Conservation (phyloP, 345 rosid genomes). For the Gossypium rotundifolium region DNA sequence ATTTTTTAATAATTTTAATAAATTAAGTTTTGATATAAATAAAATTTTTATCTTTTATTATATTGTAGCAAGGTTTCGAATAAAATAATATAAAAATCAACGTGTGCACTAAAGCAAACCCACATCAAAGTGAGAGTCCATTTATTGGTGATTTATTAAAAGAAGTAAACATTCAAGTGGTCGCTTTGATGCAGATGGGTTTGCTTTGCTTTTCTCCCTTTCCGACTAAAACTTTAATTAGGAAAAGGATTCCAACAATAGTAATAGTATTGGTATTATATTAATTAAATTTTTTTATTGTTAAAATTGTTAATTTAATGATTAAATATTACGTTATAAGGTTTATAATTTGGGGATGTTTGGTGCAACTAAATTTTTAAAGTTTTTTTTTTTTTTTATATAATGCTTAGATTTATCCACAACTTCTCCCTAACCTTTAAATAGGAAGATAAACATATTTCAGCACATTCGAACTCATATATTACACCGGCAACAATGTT, state of each 20-base stretch:
- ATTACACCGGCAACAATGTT: too few species aligned
- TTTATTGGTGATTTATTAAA: neutral
- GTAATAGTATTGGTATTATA: neutral
- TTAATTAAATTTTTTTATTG: neutral
- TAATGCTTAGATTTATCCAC: too few species aligned
- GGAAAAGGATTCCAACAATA: neutral
- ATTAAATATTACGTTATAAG: too few species aligned
- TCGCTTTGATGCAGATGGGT: neutral
- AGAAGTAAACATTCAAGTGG: neutral
- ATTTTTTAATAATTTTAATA: too few species aligned
- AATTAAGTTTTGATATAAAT: too few species aligned
- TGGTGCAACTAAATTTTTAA: too few species aligned
- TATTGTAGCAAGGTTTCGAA: neutral
- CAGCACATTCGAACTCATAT: fast-evolving
- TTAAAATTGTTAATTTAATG: neutral
- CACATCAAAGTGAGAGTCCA: neutral
- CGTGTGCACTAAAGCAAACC: neutral
- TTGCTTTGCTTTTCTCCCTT: neutral
- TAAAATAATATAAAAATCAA: neutral
- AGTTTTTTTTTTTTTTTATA: too few species aligned
- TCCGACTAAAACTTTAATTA: neutral
- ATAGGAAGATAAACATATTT: too few species aligned
- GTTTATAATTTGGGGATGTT: too few species aligned
- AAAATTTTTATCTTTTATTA: too few species aligned
- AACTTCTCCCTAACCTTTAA: too few species aligned